Base-by-base conservation (phyloP, 257 asterid species). In the Marsdenia floribunda region DNA sequence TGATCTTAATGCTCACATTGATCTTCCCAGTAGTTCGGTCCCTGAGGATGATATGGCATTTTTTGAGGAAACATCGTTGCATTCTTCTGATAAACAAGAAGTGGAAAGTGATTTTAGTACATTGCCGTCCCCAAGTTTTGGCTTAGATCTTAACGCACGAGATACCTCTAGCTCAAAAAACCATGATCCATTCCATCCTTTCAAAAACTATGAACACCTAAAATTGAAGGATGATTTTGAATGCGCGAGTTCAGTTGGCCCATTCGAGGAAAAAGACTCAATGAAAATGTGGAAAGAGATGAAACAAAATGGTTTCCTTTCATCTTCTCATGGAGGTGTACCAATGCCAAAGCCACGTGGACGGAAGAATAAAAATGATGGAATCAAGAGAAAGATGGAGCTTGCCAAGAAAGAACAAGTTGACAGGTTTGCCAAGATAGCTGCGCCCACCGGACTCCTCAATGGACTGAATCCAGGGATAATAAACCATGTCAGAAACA, bases 401-500 rank as follows among this genome's bases (percentile, higher is more conserved):
- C 91, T 87, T 75, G 97, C 97, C 14, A 90, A 80, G 87, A 92
- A 86, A 82, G 98, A 95, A 82, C 94, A 88, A 74, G 92, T 83
- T 33, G 96, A 90, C 81, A 84, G 93, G 72, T 91, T 95, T 79
- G 97, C 98, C 37, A 90, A 87, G 80, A 81, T 93, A 79, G 97
- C 98, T 67, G 96, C 97, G 50, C 99, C 99, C 0, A 87, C 96
- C 77, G 99, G 98, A 38, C 80, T 95, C 85, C 98, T 95, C 58
- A 87, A 88, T 19, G 99, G 89, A 74, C 82, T 95, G 57, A 95
- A 95, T 84, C 99, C 96, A 2, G 98, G 98, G 57, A 95, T 95
- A 72, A 92, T 95, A 69, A 95, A 90, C 85, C 99, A 92, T 73
- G 99, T 95, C 46, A 84, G 99, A 74, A 95, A 95, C 81, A 87